Evolutionary conservation across 306 rosid genomes (phyloP), one percentile per base, ranked within the genome.

Genomic region (Vachellia pachyceras): DNA sequence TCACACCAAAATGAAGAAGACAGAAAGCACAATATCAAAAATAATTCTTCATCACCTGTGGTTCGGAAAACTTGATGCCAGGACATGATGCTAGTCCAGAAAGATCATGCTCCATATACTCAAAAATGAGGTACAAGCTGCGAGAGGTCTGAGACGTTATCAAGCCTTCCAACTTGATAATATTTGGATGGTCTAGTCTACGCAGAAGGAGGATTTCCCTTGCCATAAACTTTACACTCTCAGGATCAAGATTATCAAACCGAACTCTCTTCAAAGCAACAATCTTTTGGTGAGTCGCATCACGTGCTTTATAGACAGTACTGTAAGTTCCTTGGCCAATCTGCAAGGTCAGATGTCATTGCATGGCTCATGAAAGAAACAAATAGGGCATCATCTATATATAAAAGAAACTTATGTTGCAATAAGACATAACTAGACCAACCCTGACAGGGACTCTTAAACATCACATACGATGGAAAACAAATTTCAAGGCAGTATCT

Each of bases 251-350:
- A 87, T 89, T 93, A 82, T 95, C 99, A 58, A 95, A 95, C 52
- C 98, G 92, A 47, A 95, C 98, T 85, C 91, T 91, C 82, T 95
- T 95, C 84, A 95, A 83, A 70, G 99, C 99, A 72, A 95, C 99
- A 42, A 95, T 80, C 86, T 84, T 93, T 70, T 86, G 79, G 68
- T 91, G 61, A 82, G 84, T 49, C 44, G 90, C 79, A 77, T 95
- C 99, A 5, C 92, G 94, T 67, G 99, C 99, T 92, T 93, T 95
- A 87, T 90, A 95, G 79, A 95, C 99, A 74, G 85, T 88, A 76
- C 99, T 95, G 77, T 95, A 95, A 45, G 99, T 95, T 78, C 99
- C 99, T 85, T 95, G 99, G 57, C 99, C 98, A 76, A 95, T 95
- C 99, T 95, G 92, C 86, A 87, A 83, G 69, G 78, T 23, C 54